phyloP scores from a whole-genome alignment of 2,329 filamentous ascomycete species.

The Fusarium begoniae region DNA sequence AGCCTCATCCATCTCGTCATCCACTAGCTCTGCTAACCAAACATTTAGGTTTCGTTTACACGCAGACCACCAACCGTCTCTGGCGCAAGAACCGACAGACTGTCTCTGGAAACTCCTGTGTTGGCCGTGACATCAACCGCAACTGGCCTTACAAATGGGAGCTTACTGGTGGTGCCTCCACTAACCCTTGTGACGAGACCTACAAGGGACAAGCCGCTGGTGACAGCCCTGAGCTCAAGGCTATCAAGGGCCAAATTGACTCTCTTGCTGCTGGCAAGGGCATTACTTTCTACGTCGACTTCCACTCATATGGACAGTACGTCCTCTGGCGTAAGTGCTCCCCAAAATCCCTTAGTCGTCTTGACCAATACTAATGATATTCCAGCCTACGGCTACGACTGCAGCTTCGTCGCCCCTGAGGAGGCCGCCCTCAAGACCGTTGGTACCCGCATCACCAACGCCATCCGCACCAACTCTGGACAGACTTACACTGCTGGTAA shows the following conservation, averaged over 20 bases:
- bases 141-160: conserved; percentile 68
- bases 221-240: conserved; percentile 61
- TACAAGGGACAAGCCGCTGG: conserved; percentile 56
- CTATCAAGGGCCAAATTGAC: conserved; percentile 49
- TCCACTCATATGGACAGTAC: conserved; percentile 70
- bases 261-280: conserved; percentile 48
- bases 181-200: conserved; percentile 60
- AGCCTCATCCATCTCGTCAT: background rate
- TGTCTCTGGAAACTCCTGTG: conserved; percentile 51
- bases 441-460: conserved; percentile 17
- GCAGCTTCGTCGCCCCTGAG: conserved; percentile 20
- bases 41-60: conserved; percentile 51
- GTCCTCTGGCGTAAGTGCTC: conserved; percentile 69
- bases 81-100: conserved; percentile 70
- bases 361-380: conserved; percentile 55
- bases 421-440: conserved; percentile 18
- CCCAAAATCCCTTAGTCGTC: conserved; percentile 16
- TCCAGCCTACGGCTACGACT: conserved; percentile 51
- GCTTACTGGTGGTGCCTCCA: conserved; percentile 58
- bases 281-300: conserved; percentile 71
- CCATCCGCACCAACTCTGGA: conserved; percentile 13
- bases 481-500: conserved; percentile 51
- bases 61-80: conserved; percentile 63
- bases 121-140: conserved; percentile 66
- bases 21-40: too few relatives aligned